A percentile compares a stretch with the other conserved stretches of the same genome.
Conservation (phyloP, 345 rosid species). For the Euphorbia peplus region DNA sequence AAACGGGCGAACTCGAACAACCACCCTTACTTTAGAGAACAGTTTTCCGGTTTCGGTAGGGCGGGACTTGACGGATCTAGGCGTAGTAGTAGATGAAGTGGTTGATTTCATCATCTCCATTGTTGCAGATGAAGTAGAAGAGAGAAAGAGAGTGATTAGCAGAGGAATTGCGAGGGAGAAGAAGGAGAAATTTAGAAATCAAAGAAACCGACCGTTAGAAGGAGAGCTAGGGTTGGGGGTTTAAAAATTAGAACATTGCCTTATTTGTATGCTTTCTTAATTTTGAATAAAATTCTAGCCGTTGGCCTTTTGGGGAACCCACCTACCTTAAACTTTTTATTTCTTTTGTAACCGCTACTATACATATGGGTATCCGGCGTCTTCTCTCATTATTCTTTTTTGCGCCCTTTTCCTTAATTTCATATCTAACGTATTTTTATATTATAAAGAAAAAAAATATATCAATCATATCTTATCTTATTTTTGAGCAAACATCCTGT, state of each 20-base stretch:
- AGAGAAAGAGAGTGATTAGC: not conserved
- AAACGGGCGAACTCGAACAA: slow-evolving; percentile 67
- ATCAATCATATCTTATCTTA: no score
- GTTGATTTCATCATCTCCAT: slow-evolving; percentile 35
- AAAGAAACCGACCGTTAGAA: slow-evolving; percentile 6
- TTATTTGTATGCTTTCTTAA: not conserved
- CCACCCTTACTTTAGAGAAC: slow-evolving; percentile 56
- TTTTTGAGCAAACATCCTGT: no score
- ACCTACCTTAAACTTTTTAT: no score
- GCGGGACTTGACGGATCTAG: slow-evolving; percentile 10
- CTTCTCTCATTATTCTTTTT: not conserved
- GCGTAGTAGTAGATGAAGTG: slow-evolving; percentile 3
- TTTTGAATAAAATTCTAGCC: not conserved
- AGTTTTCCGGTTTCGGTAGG: slow-evolving; percentile 27
- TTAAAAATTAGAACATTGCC: not conserved
- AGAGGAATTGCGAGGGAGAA: not conserved
- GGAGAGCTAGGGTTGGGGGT: not conserved
- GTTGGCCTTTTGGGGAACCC: slow-evolving; percentile 4
- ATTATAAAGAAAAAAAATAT: no score
- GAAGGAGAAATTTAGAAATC: not conserved
- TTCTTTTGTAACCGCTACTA: not conserved
- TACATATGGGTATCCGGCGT: not conserved
- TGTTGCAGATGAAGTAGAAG: not conserved
- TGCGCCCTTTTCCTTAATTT: not conserved
- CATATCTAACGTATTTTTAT: no score